These are phyloP conservation scores for Laburnicola sp. DNA, from an alignment of 2,329 filamentous ascomycete genomes.

Conservation along the genomic window DNA sequence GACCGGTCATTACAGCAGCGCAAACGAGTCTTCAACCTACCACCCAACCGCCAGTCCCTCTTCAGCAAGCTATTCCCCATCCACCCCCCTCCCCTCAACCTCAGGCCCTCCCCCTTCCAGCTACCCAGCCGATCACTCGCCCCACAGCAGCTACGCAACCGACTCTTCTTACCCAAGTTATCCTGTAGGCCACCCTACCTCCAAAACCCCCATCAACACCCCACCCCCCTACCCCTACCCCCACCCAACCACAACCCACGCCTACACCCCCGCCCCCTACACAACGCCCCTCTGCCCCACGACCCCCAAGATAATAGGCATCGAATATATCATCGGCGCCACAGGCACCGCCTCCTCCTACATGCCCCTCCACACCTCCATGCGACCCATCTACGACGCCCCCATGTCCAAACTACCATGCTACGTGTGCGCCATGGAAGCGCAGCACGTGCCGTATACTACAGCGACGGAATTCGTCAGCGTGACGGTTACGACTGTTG, in stretches of 20 bases:
- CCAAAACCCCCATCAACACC: background rate
- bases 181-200: slow-evolving; percentile 8
- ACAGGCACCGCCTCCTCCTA: slow-evolving; percentile 13
- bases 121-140: slow-evolving; percentile 4
- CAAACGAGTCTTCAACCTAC: no score
- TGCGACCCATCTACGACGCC: slow-evolving; percentile 22
- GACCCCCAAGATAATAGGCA: slow-evolving; percentile 18
- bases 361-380: slow-evolving; percentile 15
- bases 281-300: slow-evolving; percentile 19
- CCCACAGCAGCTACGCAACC: slow-evolving; percentile 9
- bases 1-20: no score
- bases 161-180: slow-evolving; percentile 7
- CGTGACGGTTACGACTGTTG: slow-evolving; percentile 15
- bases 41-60: no score
- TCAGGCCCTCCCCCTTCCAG: background rate
- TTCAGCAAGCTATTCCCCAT: no score
- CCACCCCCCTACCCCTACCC: slow-evolving; percentile 11
- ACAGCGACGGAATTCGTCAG: slow-evolving; percentile 18
- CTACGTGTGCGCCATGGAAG: slow-evolving; percentile 19
- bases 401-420: slow-evolving; percentile 18
- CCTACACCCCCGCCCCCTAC: slow-evolving; percentile 16
- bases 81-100: background rate
- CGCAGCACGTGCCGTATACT: slow-evolving; percentile 16
- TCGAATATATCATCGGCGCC: slow-evolving; percentile 20
- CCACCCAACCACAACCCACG: slow-evolving; percentile 1